These are phyloP conservation scores for Aspergillus campestris DNA, from an alignment of 495 filamentous ascomycete genomes.

Conservation along the genomic window DNA sequence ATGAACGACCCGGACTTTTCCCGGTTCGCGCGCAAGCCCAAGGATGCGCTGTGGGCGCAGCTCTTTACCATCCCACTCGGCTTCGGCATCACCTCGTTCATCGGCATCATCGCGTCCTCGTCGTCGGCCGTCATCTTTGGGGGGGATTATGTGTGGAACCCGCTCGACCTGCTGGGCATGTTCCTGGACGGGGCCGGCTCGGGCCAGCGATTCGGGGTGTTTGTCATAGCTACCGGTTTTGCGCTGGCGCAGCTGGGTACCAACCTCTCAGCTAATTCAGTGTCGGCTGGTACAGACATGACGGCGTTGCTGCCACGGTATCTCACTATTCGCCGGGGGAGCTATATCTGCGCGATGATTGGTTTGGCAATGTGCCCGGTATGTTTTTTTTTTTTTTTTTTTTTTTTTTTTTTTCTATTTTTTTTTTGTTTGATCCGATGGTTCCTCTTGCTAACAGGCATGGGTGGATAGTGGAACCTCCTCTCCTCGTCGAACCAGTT, in stretches of 20 bases:
- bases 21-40: slow-evolving; percentile 73
- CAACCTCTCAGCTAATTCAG: slow-evolving; percentile 88
- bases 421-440: not conserved
- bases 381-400: slow-evolving; percentile 7
- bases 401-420: not conserved
- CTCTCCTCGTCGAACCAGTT: slow-evolving; percentile 75
- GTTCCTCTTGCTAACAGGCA: slow-evolving; percentile 2
- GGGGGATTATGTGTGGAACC: slow-evolving; percentile 75
- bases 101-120: slow-evolving; percentile 89
- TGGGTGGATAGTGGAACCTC: slow-evolving; percentile 54
- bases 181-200: slow-evolving; percentile 71
- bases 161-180: slow-evolving; percentile 61
- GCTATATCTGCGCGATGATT: slow-evolving; percentile 77
- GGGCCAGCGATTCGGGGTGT: slow-evolving; percentile 77
- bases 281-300: slow-evolving; percentile 85
- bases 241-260: slow-evolving; percentile 83
- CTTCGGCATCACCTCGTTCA: slow-evolving; percentile 85
- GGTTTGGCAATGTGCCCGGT: slow-evolving; percentile 82
- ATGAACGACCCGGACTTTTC: slow-evolving; percentile 83
- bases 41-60: slow-evolving; percentile 84
- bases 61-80: slow-evolving; percentile 77
- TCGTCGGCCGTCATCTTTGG: slow-evolving; percentile 71
- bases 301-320: slow-evolving; percentile 83
- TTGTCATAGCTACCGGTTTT: slow-evolving; percentile 77
- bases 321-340: slow-evolving; percentile 82